Percentiles rank a stretch among this genome's conserved stretches.
phyloP scores from a whole-genome alignment of 1,284 basidiomycete species.

The Tilletia caries region DNA sequence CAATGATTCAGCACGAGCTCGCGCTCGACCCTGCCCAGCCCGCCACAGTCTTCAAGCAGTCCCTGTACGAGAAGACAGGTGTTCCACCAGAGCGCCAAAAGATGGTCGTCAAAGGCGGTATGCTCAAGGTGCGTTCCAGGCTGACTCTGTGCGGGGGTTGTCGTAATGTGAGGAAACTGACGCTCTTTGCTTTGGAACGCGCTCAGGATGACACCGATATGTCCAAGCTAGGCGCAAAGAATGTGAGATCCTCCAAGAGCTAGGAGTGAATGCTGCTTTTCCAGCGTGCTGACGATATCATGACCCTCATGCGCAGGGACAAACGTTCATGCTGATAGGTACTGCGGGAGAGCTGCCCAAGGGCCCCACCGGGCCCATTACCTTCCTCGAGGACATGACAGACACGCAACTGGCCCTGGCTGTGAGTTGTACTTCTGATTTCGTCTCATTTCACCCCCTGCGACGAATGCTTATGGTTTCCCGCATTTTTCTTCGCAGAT shows the following conservation, averaged over 20 bases:
- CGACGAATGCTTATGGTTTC: too few relatives aligned
- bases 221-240: slow-evolving; percentile 68
- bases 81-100: slow-evolving; percentile 89
- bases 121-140: slow-evolving; percentile 62
- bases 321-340: slow-evolving; percentile 59
- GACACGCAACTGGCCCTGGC: slow-evolving; percentile 75
- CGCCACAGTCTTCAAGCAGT: slow-evolving; percentile 73
- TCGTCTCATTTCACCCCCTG: too few relatives aligned
- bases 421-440: slow-evolving; percentile 61
- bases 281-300: too few relatives aligned
- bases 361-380: slow-evolving; percentile 71
- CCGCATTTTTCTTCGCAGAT: neutral
- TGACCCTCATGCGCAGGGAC: slow-evolving; percentile 31
- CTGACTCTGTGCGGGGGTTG: slow-evolving; percentile 14
- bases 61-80: slow-evolving; percentile 75
- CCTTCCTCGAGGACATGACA: slow-evolving; percentile 84
- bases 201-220: slow-evolving; percentile 77
- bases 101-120: slow-evolving; percentile 92
- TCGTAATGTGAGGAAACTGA: neutral
- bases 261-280: too few relatives aligned
- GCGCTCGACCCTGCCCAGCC: slow-evolving; percentile 67
- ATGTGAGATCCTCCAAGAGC: slow-evolving; percentile 9
- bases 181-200: neutral
- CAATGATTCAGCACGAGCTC: slow-evolving; percentile 32
- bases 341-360: slow-evolving; percentile 85